Conservation (phyloP, 2,329 filamentous ascomycete genomes). For the Ophiocordyceps australis region DNA sequence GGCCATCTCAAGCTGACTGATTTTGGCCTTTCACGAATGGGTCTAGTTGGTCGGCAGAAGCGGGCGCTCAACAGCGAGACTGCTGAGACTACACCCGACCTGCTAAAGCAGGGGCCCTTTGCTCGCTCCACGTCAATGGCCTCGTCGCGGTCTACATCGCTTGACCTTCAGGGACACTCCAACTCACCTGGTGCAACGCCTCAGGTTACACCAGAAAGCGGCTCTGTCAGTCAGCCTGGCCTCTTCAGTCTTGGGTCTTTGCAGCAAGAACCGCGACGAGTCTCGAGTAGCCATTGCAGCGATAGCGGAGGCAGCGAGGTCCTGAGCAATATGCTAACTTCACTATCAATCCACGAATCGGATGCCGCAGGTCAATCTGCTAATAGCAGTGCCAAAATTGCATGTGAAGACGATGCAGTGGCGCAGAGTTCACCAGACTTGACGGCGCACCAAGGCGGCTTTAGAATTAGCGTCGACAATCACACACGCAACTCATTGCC, state of each 20-base stretch:
- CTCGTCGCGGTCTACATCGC: constrained; percentile 83
- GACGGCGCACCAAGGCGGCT: constrained; percentile 20
- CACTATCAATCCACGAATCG: constrained; percentile 54
- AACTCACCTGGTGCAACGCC: constrained; percentile 75
- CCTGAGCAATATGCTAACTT: constrained; percentile 64
- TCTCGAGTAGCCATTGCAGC: constrained; percentile 63
- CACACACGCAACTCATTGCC: constrained; percentile 14
- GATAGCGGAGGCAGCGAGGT: constrained; percentile 86
- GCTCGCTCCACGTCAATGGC: constrained; percentile 67
- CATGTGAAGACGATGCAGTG: constrained; percentile 60
- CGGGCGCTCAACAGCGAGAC: constrained; percentile 62
- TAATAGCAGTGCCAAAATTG: constrained; percentile 35
- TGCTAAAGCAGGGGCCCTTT: constrained; percentile 85
- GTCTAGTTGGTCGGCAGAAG: constrained; percentile 89
- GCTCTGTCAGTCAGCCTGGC: constrained; percentile 60
- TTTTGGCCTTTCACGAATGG: constrained; percentile 94
- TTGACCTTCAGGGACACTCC: constrained; percentile 58
- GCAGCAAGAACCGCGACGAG: constrained; percentile 41
- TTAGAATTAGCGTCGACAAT: constrained; percentile 14
- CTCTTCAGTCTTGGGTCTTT: constrained; percentile 65
- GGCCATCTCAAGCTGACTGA: constrained; percentile 95
- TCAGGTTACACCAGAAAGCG: constrained; percentile 58
- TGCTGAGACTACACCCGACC: constrained; percentile 73
- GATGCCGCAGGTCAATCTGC: constrained; percentile 21
- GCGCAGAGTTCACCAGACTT: constrained; percentile 64